Percentiles rank a stretch among this genome's conserved stretches.
These are phyloP conservation scores for Hemisphaericaspora xylofermentans DNA, from an alignment of 1,139 yeast species.

Conservation along the genomic window DNA sequence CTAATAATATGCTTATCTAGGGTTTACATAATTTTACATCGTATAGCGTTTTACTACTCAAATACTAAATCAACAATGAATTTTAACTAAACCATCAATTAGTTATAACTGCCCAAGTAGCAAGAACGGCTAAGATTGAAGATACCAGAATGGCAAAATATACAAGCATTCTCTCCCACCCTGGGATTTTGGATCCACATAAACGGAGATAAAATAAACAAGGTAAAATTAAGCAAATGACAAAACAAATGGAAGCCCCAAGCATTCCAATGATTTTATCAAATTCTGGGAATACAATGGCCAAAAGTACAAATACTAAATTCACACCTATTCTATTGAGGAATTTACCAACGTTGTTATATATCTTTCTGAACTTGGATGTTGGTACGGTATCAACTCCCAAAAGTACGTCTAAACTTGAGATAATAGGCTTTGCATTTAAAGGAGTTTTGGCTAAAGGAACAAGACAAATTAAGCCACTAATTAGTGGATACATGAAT, in stretches of 20 bases:
- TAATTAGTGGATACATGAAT: conserved; percentile 61
- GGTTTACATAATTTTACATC: too few relatives aligned
- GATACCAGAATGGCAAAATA: conserved; percentile 24
- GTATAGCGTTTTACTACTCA: too few relatives aligned
- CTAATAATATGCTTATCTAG: too few relatives aligned
- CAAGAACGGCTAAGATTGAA: conserved; percentile 30
- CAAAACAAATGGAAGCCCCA: conserved; percentile 58
- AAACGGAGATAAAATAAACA: conserved; percentile 51
- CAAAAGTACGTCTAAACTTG: conserved; percentile 50
- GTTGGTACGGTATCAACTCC: conserved; percentile 18
- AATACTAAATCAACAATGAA: too few relatives aligned
- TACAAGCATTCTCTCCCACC: conserved; percentile 25
- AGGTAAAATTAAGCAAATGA: conserved; percentile 57
- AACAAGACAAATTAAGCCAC: conserved; percentile 71
- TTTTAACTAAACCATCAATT: conserved; percentile 16
- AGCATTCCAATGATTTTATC: conserved; percentile 56
- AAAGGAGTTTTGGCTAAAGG: conserved; percentile 89
- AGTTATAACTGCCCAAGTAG: conserved; percentile 42
- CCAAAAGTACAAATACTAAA: conserved; percentile 47
- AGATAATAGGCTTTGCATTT: conserved; percentile 81
- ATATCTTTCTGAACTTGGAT: conserved; percentile 11
- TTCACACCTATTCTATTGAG: conserved; percentile 47
- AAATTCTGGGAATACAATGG: conserved; percentile 58
- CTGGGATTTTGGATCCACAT: conserved; percentile 24
- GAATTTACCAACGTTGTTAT: conserved; percentile 18